Base-by-base conservation (phyloP, 345 rosid species). In the Pseudoturritis turrita region DNA sequence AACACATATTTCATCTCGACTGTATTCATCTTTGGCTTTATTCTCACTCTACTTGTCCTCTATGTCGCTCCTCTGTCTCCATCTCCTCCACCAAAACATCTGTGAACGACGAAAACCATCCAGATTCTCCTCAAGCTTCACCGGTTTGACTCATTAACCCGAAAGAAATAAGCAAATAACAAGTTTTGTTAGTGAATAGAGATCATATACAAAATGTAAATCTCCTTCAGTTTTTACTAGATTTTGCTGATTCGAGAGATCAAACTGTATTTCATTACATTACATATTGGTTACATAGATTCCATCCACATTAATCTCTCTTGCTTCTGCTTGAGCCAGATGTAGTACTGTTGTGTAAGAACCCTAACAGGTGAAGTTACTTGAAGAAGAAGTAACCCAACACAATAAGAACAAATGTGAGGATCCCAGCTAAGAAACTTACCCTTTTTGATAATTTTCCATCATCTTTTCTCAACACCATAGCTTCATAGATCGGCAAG, bases 21-120 rank as follows among this genome's bases (percentile, higher is more conserved):
- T 94, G 98, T 82, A 81, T 94, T 70, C 85, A 75, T 40, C 87
- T 81, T 64, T 94, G 98, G 98, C 90, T 91, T 28, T 88, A 83
- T 58, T 73, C 90, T 43, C 88, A 89, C 84, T 77, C 88, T 67
- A 94, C 98, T 17, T 94, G 97, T 59, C 97, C 98, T 35, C 97
- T 94, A 7, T 91, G 97, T 55, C 85, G 98, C 78, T 79, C 85
- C 66, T 84, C 76, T 59, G 84, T 91, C 51, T 76, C 70, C 87
- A 25, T 18, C 79, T 65, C 52, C 74, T 57, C 77, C 65, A 53
- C 45, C 22, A 82, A 56, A 62, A 55, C 70, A 70, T 49, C 70
- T 3, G 36, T 2, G 14, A 57, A 59, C 14, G 58, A 49, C 26
- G 8, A 36, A 10, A 14, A 36, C 65, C 51, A 46, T 54, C 39